Base-by-base conservation (phyloP, 129 eudicot species). In the Escallonia herrerae region DNA sequence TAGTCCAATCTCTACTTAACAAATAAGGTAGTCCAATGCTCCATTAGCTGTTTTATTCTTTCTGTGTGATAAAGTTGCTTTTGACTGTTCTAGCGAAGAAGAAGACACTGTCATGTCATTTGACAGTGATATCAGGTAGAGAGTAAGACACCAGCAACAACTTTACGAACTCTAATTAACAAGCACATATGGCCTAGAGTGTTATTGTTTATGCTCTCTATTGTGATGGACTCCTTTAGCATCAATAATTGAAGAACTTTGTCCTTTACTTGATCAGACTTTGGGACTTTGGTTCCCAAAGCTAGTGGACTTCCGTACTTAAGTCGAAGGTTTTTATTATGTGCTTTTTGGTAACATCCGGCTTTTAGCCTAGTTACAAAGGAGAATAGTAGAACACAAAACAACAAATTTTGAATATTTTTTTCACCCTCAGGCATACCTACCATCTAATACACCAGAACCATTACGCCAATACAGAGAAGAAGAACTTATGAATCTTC, bases 371-470 rank as follows among this genome's bases (percentile, higher is more conserved):
- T 7, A 53, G 14, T 60, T 14, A 58, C 62, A 33, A 11, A 58
- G 43, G 4, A 33, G 44, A 22, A 1, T 5, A 8, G 10, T 9
- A 8, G 5, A 58, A 40, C 3, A 43, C 10, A 43, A 13, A 62
- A 4, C 50, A 4, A 42, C 37, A 40, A 2, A 12, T 43, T 43
- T 10, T 43, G 15, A 13, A 60, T 40, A 5, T 58, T 4, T 53
- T 52, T 43, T 39, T 59, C 3, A n/a, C 15, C 15, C 53, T 12
- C 40, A 74, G 79, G 60, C 73, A 60, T 74, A 60, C 67, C 73
- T 74, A 40, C 79, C 72, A 13, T 60, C 51, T 48, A 56, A 60
- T 22, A 74, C 79, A 50, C 78, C 78, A 44, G 49, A 6, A 51
- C 50, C 62, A 10, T 39, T 66, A 68, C 44, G 51, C 6, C 44